Evolutionary conservation across 2,329 filamentous ascomycete species (phyloP).

Genomic region (Apiospora kogelbergensis): DNA sequence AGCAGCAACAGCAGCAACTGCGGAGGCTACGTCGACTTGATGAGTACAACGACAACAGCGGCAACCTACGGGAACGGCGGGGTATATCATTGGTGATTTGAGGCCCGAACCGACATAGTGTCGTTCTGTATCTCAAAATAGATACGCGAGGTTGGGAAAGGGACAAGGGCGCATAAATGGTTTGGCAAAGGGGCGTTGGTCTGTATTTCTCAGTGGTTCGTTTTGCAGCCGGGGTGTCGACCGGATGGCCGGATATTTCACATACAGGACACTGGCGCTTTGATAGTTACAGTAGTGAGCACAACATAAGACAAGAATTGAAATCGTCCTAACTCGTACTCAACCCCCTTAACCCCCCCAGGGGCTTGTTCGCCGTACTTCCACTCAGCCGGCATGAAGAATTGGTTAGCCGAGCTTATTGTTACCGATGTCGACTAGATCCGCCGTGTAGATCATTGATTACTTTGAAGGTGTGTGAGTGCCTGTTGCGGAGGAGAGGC

Average conservation of each 20-base stretch:
- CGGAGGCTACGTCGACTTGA: background rate
- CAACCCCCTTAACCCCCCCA: background rate
- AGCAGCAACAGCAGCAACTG: background rate
- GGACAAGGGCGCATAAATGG: conserved; percentile 3
- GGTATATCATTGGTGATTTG: background rate
- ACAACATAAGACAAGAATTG: background rate
- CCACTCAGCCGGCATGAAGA: background rate
- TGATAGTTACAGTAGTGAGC: background rate
- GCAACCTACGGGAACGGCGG: background rate
- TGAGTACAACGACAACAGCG: background rate
- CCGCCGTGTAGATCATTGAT: background rate
- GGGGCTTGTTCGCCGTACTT: background rate
- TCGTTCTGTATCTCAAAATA: background rate
- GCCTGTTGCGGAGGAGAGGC: background rate
- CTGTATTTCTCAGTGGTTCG: background rate
- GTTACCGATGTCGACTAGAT: background rate
- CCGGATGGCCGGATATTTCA: background rate
- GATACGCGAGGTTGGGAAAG: background rate
- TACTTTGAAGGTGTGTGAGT: background rate
- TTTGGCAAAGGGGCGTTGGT: background rate
- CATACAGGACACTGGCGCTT: background rate
- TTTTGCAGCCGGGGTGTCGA: background rate
- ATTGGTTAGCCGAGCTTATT: background rate
- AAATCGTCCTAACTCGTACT: background rate
- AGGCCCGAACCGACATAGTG: background rate